Percentiles rank a stretch among this genome's conserved stretches.
These are phyloP conservation scores for Cutaneotrichosporon sp. DNA, from an alignment of 1,284 basidiomycete genomes.

Conservation along the genomic window DNA sequence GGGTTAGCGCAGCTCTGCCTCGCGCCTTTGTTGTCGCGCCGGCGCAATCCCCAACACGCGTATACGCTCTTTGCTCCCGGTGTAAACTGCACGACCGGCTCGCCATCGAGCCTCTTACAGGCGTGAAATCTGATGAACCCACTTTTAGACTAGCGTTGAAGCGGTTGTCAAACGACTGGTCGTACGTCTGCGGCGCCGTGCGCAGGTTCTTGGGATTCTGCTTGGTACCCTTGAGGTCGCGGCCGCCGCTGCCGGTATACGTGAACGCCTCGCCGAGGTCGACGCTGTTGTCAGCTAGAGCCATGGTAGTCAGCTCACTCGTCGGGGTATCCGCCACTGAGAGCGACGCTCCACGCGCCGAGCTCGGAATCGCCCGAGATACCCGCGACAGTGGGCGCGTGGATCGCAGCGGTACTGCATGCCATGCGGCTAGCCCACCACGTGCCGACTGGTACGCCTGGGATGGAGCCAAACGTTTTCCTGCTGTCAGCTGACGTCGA, in stretches of 20 bases:
- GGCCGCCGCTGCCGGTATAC: slow-evolving; percentile 37
- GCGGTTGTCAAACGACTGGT: slow-evolving; percentile 45
- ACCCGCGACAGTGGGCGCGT: slow-evolving; percentile 39
- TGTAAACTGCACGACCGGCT: too few relatives aligned
- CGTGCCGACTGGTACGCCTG: slow-evolving; percentile 34
- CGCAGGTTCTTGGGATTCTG: slow-evolving; percentile 46
- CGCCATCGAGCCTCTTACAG: too few relatives aligned
- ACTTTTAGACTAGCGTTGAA: slow-evolving; percentile 44
- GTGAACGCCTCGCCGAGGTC: slow-evolving; percentile 41
- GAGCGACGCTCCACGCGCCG: slow-evolving; percentile 47
- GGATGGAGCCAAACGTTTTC: slow-evolving; percentile 35
- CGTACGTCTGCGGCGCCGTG: slow-evolving; percentile 47
- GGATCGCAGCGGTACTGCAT: slow-evolving; percentile 35
- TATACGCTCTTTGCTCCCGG: too few relatives aligned
- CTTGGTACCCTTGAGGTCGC: slow-evolving; percentile 44
- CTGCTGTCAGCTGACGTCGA: slow-evolving; percentile 7
- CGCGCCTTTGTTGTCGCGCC: too few relatives aligned
- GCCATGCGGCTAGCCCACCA: slow-evolving; percentile 41
- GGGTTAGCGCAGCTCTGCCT: background rate
- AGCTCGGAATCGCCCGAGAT: slow-evolving; percentile 33
- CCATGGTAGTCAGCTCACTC: slow-evolving; percentile 26
- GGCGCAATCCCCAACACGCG: too few relatives aligned
- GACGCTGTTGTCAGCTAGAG: slow-evolving; percentile 17
- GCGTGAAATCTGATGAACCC: too few relatives aligned
- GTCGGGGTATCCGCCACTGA: slow-evolving; percentile 47